A percentile compares a stretch with the other conserved stretches of the same genome.
Evolutionary conservation across 768 basidiomycete species (phyloP).

Genomic region (Hydnum rufescens): DNA sequence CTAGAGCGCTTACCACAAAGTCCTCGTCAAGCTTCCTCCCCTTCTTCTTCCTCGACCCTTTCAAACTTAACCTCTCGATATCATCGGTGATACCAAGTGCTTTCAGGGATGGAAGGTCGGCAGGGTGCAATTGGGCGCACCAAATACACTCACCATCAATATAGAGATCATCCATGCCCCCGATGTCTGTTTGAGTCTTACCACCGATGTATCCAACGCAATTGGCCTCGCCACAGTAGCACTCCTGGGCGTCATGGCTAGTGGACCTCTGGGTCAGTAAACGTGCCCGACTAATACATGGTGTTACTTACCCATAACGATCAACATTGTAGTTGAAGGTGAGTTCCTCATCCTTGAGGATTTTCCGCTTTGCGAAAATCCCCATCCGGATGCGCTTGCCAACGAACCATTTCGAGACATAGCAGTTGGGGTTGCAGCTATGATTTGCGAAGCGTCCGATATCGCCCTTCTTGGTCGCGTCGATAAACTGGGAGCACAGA

Average conservation of each 20-base stretch:
- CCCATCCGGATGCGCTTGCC: conserved; percentile 86
- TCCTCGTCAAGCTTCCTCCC: conserved; percentile 89
- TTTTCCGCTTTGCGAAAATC: conserved; percentile 76
- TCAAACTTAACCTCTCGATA: conserved; percentile 38
- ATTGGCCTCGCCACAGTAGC: conserved; percentile 88
- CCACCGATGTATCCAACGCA: conserved; percentile 95
- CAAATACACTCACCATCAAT: conserved; percentile 47
- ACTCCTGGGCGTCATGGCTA: conserved; percentile 85
- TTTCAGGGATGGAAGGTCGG: conserved; percentile 15
- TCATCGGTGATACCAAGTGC: conserved; percentile 91
- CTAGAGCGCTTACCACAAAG: conserved; percentile 40
- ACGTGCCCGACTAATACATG: no score
- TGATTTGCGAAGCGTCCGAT: conserved; percentile 97
- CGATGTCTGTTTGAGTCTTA: conserved; percentile 94
- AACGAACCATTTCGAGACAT: conserved; percentile 95
- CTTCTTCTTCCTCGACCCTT: conserved; percentile 78
- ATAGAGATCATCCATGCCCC: conserved; percentile 84
- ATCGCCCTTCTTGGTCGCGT: conserved; percentile 91
- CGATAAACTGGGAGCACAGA: conserved; percentile 54
- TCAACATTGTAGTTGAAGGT: conserved; percentile 99
- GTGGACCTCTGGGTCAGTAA: neutral
- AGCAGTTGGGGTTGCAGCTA: conserved; percentile 93
- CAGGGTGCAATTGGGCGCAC: neutral
- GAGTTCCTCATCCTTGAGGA: conserved; percentile 66
- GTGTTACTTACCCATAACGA: conserved; percentile 68